Evolutionary conservation across 805 yeast species (phyloP).

Genomic region (Blastobotrys muscicola): DNA sequence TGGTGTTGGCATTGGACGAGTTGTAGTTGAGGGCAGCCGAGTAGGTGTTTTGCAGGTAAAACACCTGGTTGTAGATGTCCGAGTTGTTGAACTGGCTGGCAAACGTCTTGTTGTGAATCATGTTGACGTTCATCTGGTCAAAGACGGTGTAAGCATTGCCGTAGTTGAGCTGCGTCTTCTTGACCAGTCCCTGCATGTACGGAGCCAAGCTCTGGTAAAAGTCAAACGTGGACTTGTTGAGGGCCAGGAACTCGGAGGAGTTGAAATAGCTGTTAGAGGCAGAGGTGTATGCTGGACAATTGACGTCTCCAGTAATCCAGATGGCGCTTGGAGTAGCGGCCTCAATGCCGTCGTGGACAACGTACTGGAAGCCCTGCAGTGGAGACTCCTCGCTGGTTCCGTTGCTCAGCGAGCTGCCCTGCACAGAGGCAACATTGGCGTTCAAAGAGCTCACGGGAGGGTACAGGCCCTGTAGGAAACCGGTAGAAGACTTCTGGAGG

Average conservation of each 20-base stretch:
- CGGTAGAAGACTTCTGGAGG: conserved; percentile 32
- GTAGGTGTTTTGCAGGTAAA: conserved; percentile 32
- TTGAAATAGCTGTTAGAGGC: conserved; percentile 27
- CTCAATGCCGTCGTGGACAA: conserved; percentile 31
- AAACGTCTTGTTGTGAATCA: conserved; percentile 34
- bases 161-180: conserved; percentile 28
- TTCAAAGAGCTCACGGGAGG: conserved; percentile 32
- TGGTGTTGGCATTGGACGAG: conserved; percentile 22
- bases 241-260: conserved; percentile 25
- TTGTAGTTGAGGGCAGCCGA: conserved; percentile 32
- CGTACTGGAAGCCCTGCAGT: conserved; percentile 39
- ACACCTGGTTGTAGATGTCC: conserved; percentile 26
- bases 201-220: conserved; percentile 32
- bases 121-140: conserved; percentile 34
- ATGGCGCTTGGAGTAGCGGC: conserved; percentile 31
- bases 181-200: conserved; percentile 17
- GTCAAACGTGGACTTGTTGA: conserved; percentile 30
- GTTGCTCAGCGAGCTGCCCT: conserved; percentile 29
- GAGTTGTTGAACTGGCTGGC: conserved; percentile 24
- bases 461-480: conserved; percentile 40
- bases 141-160: conserved; percentile 33
- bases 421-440: conserved; percentile 15
- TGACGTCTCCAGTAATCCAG: conserved; percentile 35
- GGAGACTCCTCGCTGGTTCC: conserved; percentile 34
- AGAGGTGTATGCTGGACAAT: conserved; percentile 32